A percentile compares a stretch with the other conserved stretches of the same genome.
Conservation (phyloP, 78 protist genomes). For the Emiliania huxleyi region DNA sequence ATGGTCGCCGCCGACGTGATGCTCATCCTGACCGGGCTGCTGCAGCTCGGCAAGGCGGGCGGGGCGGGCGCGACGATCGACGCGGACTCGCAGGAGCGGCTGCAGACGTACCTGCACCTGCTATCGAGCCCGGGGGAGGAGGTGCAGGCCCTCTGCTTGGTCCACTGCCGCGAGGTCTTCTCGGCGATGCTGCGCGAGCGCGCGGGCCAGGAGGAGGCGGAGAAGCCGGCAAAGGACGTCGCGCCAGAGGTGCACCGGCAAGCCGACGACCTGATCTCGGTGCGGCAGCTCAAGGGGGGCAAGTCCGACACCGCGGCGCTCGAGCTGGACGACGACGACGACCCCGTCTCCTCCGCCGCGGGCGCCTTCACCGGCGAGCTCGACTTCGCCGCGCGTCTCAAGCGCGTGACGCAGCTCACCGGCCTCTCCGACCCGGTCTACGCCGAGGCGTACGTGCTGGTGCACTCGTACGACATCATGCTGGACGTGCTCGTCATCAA, state of each 20-base stretch:
- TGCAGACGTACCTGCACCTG: constrained; percentile 56
- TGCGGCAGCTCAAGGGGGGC: constrained; percentile 70
- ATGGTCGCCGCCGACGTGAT: constrained; percentile 57
- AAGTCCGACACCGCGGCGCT: not conserved
- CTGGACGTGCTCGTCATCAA: constrained; percentile 79
- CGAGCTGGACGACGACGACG: constrained; percentile 12
- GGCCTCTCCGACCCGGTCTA: constrained; percentile 89
- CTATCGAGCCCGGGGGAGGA: constrained; percentile 9
- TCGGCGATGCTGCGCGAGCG: not conserved
- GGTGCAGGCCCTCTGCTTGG: constrained; percentile 33
- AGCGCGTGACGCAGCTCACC: constrained; percentile 82
- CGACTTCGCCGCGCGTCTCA: constrained; percentile 28
- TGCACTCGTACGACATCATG: constrained; percentile 93
- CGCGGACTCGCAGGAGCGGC: constrained; percentile 76
- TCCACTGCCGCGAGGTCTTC: constrained; percentile 67
- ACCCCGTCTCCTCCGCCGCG: constrained; percentile 39
- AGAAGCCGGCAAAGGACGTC: not conserved
- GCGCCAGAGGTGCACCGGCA: constrained; percentile 17
- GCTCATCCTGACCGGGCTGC: constrained; percentile 50
- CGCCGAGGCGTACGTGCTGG: constrained; percentile 92
- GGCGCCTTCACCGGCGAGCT: constrained; percentile 42
- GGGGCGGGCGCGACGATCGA: constrained; percentile 38
- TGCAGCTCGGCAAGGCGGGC: constrained; percentile 63
- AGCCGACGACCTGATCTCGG: constrained; percentile 64
- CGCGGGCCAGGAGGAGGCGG: not conserved